Percentiles rank a stretch among this genome's conserved stretches.
phyloP scores from a whole-genome alignment of 345 rosid genomes.

The Schrenkiella parvula region DNA sequence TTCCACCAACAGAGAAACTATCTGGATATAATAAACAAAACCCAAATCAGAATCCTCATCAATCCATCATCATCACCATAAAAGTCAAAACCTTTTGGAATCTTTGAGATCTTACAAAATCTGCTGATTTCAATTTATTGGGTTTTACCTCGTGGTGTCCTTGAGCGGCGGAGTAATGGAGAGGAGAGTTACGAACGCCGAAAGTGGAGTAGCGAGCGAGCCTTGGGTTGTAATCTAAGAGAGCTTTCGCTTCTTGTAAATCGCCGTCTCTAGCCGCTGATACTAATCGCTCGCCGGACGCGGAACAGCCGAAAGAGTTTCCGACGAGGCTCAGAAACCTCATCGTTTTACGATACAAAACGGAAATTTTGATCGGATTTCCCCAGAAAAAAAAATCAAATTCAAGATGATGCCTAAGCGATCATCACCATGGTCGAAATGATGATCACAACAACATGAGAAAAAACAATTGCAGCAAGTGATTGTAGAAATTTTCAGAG shows the following conservation, averaged over 20 bases:
- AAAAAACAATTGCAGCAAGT: background rate
- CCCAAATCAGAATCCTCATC: background rate
- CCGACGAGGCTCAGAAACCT: conserved; percentile 81
- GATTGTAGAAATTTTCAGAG: background rate
- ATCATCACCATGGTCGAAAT: conserved; percentile 8
- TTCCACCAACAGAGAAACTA: conserved; percentile 84
- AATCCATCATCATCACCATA: background rate
- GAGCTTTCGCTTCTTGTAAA: conserved; percentile 91
- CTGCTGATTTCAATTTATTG: too few species aligned
- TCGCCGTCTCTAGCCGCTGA: conserved; percentile 99
- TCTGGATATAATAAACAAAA: conserved; percentile 40
- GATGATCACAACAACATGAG: background rate
- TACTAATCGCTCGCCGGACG: conserved; percentile 96
- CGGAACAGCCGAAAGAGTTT: conserved; percentile 96
- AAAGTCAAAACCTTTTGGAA: background rate
- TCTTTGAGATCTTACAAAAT: background rate
- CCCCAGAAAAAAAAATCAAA: background rate
- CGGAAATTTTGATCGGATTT: conserved; percentile 4
- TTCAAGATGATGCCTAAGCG: background rate
- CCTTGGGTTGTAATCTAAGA: conserved; percentile 87
- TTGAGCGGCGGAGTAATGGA: conserved; percentile 94
- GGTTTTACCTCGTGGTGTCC: conserved; percentile 91
- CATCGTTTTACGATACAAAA: conserved; percentile 39
- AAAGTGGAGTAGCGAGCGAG: conserved; percentile 88
- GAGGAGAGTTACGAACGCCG: conserved; percentile 88